Evolutionary conservation across 805 yeast genomes (phyloP).

Genomic region (Saturnispora zaruensis): DNA sequence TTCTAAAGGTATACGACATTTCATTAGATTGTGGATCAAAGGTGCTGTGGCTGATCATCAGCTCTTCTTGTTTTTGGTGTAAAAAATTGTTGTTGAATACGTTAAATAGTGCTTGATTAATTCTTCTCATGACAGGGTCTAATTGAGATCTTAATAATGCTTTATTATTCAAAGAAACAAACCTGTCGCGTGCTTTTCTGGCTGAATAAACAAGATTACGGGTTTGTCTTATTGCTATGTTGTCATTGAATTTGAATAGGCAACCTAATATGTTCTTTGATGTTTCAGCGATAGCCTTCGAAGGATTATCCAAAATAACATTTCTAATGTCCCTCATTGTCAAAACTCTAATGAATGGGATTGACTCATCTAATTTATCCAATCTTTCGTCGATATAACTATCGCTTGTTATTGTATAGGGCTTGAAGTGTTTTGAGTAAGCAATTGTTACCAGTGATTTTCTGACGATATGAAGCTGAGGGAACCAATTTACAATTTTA

Average conservation of each 20-base stretch:
- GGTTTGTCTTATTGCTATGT: constrained; percentile 36
- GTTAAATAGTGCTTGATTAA: constrained; percentile 46
- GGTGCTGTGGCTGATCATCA: constrained; percentile 30
- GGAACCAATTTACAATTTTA: constrained; percentile 20
- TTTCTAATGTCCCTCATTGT: constrained; percentile 42
- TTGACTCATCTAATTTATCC: constrained; percentile 42
- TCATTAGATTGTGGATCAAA: constrained; percentile 39
- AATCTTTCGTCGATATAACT: constrained; percentile 44
- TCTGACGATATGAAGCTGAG: constrained; percentile 22
- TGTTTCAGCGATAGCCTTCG: constrained; percentile 18
- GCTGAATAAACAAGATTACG: constrained; percentile 38
- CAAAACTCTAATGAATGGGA: constrained; percentile 53
- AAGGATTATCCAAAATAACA: constrained; percentile 36
- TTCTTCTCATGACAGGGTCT: constrained; percentile 55
- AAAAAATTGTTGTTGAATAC: constrained; percentile 29
- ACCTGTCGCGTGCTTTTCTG: constrained; percentile 28
- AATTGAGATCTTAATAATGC: constrained; percentile 53
- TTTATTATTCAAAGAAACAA: constrained; percentile 35
- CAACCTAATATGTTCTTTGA: constrained; percentile 11
- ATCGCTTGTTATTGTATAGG: constrained; percentile 32
- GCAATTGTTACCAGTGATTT: constrained; percentile 20
- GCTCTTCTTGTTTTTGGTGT: constrained; percentile 38
- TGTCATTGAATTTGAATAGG: constrained; percentile 22
- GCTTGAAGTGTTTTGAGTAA: constrained; percentile 18
- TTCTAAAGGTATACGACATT: constrained; percentile 40